These are phyloP conservation scores for Euryodendron excelsum DNA, from an alignment of 148 eudicot genomes.

Conservation along the genomic window DNA sequence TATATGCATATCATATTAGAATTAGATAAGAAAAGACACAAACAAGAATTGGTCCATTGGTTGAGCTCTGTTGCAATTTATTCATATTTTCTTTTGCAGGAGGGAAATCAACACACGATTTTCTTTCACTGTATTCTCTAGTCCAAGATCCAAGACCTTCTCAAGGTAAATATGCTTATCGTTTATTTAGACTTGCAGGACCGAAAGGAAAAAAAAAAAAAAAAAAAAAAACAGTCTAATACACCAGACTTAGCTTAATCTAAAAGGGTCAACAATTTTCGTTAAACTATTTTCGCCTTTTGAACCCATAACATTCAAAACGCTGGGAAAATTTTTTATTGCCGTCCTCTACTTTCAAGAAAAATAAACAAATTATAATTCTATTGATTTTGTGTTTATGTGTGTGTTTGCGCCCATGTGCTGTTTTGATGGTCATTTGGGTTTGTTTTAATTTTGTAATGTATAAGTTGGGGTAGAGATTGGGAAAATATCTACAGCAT, in stretches of 20 bases:
- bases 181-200: background rate
- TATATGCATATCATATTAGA: background rate
- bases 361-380: background rate
- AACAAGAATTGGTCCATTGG: background rate
- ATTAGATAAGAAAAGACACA: background rate
- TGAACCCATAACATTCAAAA: too few species aligned
- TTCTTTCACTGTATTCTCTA: slow-evolving; percentile 78
- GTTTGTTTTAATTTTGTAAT: background rate
- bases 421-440: background rate
- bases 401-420: background rate
- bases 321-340: too few species aligned
- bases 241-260: too few species aligned
- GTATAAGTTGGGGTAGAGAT: background rate
- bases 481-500: slow-evolving; percentile 14
- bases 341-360: too few species aligned
- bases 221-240: background rate
- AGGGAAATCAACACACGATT: slow-evolving; percentile 76
- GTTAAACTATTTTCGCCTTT: too few species aligned
- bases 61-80: background rate
- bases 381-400: too few species aligned
- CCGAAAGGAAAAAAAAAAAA: too few species aligned
- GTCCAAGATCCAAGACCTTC: slow-evolving; percentile 82
- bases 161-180: slow-evolving; percentile 49
- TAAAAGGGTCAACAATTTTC: too few species aligned
- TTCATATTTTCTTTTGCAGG: slow-evolving; percentile 34